Base-by-base conservation (phyloP, 768 basidiomycete genomes). In the Leucosporidium yakuticum region DNA sequence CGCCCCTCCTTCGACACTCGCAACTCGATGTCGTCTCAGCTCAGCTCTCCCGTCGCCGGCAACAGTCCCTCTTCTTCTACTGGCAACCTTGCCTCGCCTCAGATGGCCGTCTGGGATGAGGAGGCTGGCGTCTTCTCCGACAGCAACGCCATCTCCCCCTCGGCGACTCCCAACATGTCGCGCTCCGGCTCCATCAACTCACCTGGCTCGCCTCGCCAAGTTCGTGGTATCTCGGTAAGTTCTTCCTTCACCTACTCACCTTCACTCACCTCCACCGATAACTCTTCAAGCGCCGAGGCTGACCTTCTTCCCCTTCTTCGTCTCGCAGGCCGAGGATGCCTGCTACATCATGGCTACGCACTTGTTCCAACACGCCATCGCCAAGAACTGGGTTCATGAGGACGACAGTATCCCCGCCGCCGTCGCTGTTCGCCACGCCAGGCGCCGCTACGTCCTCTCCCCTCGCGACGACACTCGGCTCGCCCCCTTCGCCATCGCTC, bases 261-360 rank as follows among this genome's bases (percentile, higher is more conserved):
- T 44, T 44, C 39, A 2, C 39, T 44, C 6, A 3, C 39, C 39
- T 15, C 39, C 14, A 49, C 14, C 48, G 23, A n/a, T 9, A 3
- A 8, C 39, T 44, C 39, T 8, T 15, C 39, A 3, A 44, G 2
- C 12, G 7, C 2, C 23, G n/a, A 25, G 21, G 34, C 36, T 63
- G 32, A 53, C 27, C 17, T 12, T 0, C 17, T 17, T n/a, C 4
- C 17, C 0, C 3, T 44, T 44, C 39, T 15, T 44, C 14, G 1
- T 20, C 3, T 31, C 56, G 20, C 61, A 63, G 62, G 34, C 62
- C 44, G 63, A 64, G 19, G 63, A 31, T 25, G 54, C 63, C 25
- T 64, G 54, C 47, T 14, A 29, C 21, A 56, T 64, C 63, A 64
- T 64, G 63, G 63, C 56, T 0, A 23, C 4, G 21, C 63, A 64